A percentile compares a stretch with the other conserved stretches of the same genome.
Evolutionary conservation across 371 early-diverging fungal species (phyloP).

Genomic region (Mycotypha africana): DNA sequence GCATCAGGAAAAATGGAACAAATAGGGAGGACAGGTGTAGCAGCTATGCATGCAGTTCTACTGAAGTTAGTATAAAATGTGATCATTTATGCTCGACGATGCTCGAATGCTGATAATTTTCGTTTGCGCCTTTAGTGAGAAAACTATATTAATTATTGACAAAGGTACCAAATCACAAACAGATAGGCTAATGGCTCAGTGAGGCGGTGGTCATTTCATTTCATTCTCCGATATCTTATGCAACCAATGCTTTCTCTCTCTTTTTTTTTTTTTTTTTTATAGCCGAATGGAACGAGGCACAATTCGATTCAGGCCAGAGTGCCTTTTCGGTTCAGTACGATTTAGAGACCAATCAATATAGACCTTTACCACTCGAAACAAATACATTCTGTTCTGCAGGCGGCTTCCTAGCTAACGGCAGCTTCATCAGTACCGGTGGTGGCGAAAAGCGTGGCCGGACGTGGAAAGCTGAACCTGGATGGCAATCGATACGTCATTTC

Average conservation of each 20-base stretch:
- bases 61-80: conserved; percentile 32
- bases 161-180: conserved; percentile 39
- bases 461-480: conserved; percentile 48
- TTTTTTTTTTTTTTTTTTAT: background rate
- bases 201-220: too few relatives aligned
- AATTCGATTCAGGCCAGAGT: conserved; percentile 44
- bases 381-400: conserved; percentile 66
- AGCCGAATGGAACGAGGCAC: conserved; percentile 50
- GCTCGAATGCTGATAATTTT: too few relatives aligned
- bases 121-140: conserved; percentile 20
- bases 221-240: too few relatives aligned
- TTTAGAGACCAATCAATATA: conserved; percentile 38
- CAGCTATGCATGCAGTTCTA: conserved; percentile 43
- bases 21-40: conserved; percentile 40
- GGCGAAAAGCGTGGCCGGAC: conserved; percentile 42
- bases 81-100: too few relatives aligned
- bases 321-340: conserved; percentile 56
- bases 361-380: conserved; percentile 43
- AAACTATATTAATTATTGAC: conserved; percentile 40
- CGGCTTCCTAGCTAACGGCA: conserved; percentile 54
- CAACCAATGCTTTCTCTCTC: too few relatives aligned
- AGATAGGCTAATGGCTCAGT: too few relatives aligned
- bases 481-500: conserved; percentile 53
- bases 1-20: conserved; percentile 43
- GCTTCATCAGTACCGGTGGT: conserved; percentile 57